A percentile compares a stretch with the other conserved stretches of the same genome.
These are phyloP conservation scores for Eucalyptus victrix DNA, from an alignment of 345 rosid genomes.

Conservation along the genomic window DNA sequence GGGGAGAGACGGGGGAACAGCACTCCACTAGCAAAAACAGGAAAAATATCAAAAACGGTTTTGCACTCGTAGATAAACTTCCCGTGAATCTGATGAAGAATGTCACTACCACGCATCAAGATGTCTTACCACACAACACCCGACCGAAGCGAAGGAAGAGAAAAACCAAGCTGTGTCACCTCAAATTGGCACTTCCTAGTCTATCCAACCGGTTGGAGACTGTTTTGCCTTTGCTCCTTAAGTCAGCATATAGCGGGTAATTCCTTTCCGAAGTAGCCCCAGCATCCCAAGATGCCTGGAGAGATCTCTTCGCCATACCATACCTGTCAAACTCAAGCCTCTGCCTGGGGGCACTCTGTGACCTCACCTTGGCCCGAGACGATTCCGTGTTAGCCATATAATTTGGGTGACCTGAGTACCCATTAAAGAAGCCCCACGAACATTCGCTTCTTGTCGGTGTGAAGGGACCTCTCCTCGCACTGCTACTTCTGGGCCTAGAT, in stretches of 20 bases:
- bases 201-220: conserved; percentile 16
- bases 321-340: conserved; percentile 53
- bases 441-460: conserved; percentile 76
- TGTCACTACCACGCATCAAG: neutral
- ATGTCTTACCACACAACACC: neutral
- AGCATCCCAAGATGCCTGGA: conserved; percentile 31
- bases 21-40: neutral
- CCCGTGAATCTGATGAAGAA: neutral
- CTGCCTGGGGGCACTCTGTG: conserved; percentile 94
- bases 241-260: conserved; percentile 20
- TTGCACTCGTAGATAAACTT: neutral
- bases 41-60: neutral
- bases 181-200: conserved; percentile 8
- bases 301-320: conserved; percentile 18
- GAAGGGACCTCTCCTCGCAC: conserved; percentile 62
- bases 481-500: conserved; percentile 57
- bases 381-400: conserved; percentile 95
- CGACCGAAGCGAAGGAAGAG: neutral
- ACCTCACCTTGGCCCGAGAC: conserved; percentile 60
- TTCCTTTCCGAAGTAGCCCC: conserved; percentile 28
- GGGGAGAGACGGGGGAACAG: neutral
- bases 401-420: conserved; percentile 64
- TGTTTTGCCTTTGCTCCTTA: conserved; percentile 13
- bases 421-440: conserved; percentile 48
- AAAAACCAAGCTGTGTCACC: conserved; percentile 5